Conservation (phyloP, 2,329 filamentous ascomycete genomes). For the Colletotrichum zoysiae region DNA sequence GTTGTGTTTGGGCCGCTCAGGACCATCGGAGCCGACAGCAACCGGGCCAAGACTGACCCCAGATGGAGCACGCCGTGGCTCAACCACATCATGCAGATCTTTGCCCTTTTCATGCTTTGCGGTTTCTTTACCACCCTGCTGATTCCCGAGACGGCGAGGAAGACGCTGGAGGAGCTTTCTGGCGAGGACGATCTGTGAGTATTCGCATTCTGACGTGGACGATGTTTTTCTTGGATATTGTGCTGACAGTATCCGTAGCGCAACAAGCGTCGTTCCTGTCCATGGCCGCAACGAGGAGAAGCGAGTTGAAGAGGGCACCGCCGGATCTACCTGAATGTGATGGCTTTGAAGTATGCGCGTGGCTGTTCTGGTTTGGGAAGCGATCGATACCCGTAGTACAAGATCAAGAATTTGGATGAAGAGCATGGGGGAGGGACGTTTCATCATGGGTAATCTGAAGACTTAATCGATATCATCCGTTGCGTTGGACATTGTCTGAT, state of each 20-base stretch:
- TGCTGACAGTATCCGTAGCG: slow-evolving; percentile 16
- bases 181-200: slow-evolving; percentile 51
- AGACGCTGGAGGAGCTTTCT: slow-evolving; percentile 63
- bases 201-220: not conserved
- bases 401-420: not conserved
- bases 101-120: slow-evolving; percentile 63
- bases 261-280: slow-evolving; percentile 28
- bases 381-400: slow-evolving; percentile 30
- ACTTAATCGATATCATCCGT: slow-evolving; percentile 17
- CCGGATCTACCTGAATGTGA: slow-evolving; percentile 24
- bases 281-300: slow-evolving; percentile 38
- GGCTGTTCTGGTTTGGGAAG: slow-evolving; percentile 5
- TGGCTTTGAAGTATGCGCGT: not conserved
- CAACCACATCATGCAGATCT: slow-evolving; percentile 46
- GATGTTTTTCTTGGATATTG: no score
- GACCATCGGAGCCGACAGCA: slow-evolving; percentile 55
- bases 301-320: slow-evolving; percentile 36
- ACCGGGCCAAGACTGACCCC: slow-evolving; percentile 52
- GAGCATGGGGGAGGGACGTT: not conserved
- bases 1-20: slow-evolving; percentile 62
- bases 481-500: not conserved
- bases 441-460: slow-evolving; percentile 15
- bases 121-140: slow-evolving; percentile 56
- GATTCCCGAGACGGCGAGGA: slow-evolving; percentile 57
- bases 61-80: slow-evolving; percentile 41